Conservation (phyloP, 2,329 filamentous ascomycete genomes). For the Exophiala sp. region DNA sequence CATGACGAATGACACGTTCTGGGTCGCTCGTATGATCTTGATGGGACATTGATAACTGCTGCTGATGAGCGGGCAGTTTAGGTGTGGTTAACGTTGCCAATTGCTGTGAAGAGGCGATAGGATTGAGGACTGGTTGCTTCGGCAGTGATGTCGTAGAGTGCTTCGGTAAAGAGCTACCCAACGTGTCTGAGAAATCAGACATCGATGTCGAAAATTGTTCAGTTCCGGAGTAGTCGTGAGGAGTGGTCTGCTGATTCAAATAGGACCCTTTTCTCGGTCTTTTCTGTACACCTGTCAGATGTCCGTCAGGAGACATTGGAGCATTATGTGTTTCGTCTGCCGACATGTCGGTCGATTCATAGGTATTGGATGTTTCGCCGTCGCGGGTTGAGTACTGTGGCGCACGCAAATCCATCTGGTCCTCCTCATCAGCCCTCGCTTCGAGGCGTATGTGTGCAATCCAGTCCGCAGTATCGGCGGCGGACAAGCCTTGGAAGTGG, state of each 20-base stretch:
- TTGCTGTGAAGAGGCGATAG: slow-evolving; percentile 29
- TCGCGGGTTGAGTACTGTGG: slow-evolving; percentile 26
- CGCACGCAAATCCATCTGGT: slow-evolving; percentile 67
- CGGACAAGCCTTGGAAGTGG: slow-evolving; percentile 74
- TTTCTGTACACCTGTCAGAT: slow-evolving; percentile 7
- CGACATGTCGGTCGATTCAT: slow-evolving; percentile 40
- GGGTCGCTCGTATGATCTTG: slow-evolving; percentile 58
- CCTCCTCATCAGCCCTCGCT: slow-evolving; percentile 81
- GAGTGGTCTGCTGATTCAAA: slow-evolving; percentile 25
- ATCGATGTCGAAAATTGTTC: slow-evolving; percentile 67
- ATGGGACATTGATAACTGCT: slow-evolving; percentile 59
- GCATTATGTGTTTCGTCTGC: slow-evolving; percentile 36
- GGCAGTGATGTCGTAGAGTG: slow-evolving; percentile 23
- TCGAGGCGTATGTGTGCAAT: slow-evolving; percentile 74
- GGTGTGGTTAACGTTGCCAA: slow-evolving; percentile 4
- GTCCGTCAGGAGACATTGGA: slow-evolving; percentile 36
- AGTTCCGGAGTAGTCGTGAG: slow-evolving; percentile 59
- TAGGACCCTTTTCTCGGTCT: slow-evolving; percentile 15
- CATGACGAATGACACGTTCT: slow-evolving; percentile 90
- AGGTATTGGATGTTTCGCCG: slow-evolving; percentile 35
- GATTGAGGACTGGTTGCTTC: slow-evolving; percentile 30
- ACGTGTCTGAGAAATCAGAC: slow-evolving; percentile 78
- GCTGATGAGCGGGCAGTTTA: not conserved
- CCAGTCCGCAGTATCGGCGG: slow-evolving; percentile 79
- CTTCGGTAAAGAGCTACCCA: slow-evolving; percentile 28